These are phyloP conservation scores for Starmerella scarabaei DNA, from an alignment of 805 yeast species.

Conservation along the genomic window DNA sequence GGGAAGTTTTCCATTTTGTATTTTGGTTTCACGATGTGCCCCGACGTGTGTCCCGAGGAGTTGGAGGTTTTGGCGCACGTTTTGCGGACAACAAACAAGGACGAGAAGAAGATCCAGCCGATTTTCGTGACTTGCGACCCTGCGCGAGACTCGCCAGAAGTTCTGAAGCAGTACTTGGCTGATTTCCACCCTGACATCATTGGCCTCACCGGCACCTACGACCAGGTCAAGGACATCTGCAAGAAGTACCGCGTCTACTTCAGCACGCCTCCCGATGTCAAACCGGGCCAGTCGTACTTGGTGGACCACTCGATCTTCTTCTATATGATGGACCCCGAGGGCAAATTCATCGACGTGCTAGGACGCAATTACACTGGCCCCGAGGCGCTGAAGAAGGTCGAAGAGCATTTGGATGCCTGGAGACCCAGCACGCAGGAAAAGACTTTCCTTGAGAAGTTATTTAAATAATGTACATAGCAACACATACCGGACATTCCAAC, in stretches of 20 bases:
- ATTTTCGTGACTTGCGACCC: conserved; percentile 95
- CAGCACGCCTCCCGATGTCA: conserved; percentile 89
- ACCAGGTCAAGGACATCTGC: conserved; percentile 70
- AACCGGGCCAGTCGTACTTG: conserved; percentile 90
- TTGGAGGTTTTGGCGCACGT: conserved; percentile 78
- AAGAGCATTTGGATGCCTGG: conserved; percentile 61
- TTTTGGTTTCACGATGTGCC: conserved; percentile 95
- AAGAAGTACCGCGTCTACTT: conserved; percentile 88
- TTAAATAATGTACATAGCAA: conserved; percentile 1
- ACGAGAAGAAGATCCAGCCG: conserved; percentile 45
- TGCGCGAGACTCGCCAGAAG: conserved; percentile 80
- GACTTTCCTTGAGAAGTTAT: conserved; percentile 15
- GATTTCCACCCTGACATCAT: conserved; percentile 85
- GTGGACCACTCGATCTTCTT: conserved; percentile 97
- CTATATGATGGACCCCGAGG: conserved; percentile 97
- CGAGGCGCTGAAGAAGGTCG: conserved; percentile 65
- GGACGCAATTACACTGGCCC: conserved; percentile 80
- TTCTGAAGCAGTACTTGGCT: conserved; percentile 62
- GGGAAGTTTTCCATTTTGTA: conserved; percentile 78
- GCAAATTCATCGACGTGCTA: conserved; percentile 83
- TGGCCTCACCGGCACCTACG: conserved; percentile 87
- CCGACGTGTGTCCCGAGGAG: conserved; percentile 98
- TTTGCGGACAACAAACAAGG: conserved; percentile 43
- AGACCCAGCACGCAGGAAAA: conserved; percentile 34
- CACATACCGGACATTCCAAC: too few relatives aligned